Conservation (phyloP, 208 protist genomes). For the Porcisia deanei region DNA sequence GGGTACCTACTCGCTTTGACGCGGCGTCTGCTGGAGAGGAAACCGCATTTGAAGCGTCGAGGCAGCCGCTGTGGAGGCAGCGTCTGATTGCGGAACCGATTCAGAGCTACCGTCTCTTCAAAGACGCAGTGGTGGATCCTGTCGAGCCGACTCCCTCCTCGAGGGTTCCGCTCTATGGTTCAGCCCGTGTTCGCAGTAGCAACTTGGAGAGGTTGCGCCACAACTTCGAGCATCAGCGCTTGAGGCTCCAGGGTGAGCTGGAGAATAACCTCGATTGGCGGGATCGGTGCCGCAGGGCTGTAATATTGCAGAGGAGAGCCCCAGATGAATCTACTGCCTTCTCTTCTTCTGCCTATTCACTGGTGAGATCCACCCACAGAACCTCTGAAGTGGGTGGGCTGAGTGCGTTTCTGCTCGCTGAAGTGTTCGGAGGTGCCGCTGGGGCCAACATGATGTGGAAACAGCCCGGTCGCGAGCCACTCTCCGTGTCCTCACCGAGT, state of each 20-base stretch:
- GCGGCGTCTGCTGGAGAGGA: too few relatives aligned
- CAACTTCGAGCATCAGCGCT: slow-evolving; percentile 63
- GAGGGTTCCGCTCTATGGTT: neutral
- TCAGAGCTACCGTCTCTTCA: slow-evolving; percentile 45
- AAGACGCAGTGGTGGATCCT: slow-evolving; percentile 19
- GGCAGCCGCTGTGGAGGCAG: neutral
- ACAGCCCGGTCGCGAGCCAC: neutral
- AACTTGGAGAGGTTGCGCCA: slow-evolving; percentile 39
- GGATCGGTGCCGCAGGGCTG: slow-evolving; percentile 40
- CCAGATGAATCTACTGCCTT: neutral
- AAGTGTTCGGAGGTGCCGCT: slow-evolving; percentile 7
- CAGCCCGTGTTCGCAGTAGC: slow-evolving; percentile 5
- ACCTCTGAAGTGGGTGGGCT: neutral
- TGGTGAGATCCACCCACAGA: neutral
- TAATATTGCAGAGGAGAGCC: neutral
- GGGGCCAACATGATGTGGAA: neutral
- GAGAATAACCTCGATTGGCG: slow-evolving; percentile 55
- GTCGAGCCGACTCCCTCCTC: neutral
- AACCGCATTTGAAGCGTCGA: neutral
- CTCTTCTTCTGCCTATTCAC: neutral
- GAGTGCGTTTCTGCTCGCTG: neutral
- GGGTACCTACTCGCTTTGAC: neutral
- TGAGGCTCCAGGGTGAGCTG: slow-evolving; percentile 51
- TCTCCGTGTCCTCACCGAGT: neutral
- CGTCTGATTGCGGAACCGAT: slow-evolving; percentile 41